Evolutionary conservation across 306 rosid genomes (phyloP).

Genomic region (Begonia peltatifolia): DNA sequence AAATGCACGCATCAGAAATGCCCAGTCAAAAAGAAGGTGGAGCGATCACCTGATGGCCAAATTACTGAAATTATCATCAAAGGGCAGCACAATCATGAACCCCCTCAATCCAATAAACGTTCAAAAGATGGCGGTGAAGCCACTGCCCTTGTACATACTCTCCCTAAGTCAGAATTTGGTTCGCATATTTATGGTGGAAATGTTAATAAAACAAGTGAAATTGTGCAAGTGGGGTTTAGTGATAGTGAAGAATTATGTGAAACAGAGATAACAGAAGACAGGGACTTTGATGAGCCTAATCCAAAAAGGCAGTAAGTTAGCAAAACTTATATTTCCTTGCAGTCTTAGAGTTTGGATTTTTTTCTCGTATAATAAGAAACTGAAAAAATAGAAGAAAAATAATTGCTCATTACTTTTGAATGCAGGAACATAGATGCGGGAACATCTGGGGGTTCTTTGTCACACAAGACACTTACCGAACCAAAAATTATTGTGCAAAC

Average conservation of each 20-base stretch:
- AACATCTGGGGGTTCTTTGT: conserved; percentile 38
- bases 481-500: conserved; percentile 95
- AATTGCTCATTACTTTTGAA: conserved; percentile 3
- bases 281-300: conserved; percentile 47
- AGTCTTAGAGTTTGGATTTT: neutral
- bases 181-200: conserved; percentile 43
- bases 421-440: conserved; percentile 60
- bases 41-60: conserved; percentile 76
- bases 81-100: conserved; percentile 87
- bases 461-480: conserved; percentile 79
- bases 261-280: conserved; percentile 45
- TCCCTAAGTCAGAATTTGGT: conserved; percentile 36
- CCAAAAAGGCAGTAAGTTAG: conserved; percentile 45
- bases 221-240: conserved; percentile 30
- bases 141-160: conserved; percentile 35
- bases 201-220: conserved; percentile 29
- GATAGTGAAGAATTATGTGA: conserved; percentile 57
- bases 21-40: conserved; percentile 87
- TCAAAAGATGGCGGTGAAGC: conserved; percentile 45
- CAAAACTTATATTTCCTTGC: neutral
- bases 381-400: neutral
- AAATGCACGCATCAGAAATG: conserved; percentile 83
- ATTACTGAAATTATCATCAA: conserved; percentile 90
- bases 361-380: neutral
- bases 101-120: conserved; percentile 61